Conservation (phyloP, 2,329 filamentous ascomycete genomes). For the Colletotrichum melonis region DNA sequence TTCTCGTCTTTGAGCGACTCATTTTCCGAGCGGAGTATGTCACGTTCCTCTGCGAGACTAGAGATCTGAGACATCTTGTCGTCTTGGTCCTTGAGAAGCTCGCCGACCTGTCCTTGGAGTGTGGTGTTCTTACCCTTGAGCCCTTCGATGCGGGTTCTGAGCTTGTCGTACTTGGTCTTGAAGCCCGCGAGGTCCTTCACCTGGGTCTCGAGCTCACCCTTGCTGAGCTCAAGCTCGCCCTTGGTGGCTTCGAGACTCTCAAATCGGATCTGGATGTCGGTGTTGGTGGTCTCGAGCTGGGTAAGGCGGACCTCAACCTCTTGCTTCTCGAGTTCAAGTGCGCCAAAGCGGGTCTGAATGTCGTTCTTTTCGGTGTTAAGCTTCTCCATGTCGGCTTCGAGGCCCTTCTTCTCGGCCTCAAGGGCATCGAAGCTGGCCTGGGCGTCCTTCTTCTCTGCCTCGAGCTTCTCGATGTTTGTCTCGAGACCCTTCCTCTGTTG, state of each 20-base stretch:
- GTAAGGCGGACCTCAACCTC: constrained; percentile 24
- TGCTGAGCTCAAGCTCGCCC: constrained; percentile 20
- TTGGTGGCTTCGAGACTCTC: constrained; percentile 31
- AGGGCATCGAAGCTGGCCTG: constrained; percentile 19
- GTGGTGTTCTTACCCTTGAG: constrained; percentile 30
- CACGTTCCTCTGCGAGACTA: constrained; percentile 27
- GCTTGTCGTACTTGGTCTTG: constrained; percentile 31
- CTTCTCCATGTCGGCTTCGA: constrained; percentile 16
- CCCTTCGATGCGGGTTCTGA: constrained; percentile 27
- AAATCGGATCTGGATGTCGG: constrained; percentile 20
- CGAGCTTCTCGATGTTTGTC: constrained; percentile 25
- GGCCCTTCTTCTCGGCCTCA: constrained; percentile 24
- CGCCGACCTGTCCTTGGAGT: constrained; percentile 26
- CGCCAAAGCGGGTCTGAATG: constrained; percentile 15
- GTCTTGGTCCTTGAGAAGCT: constrained; percentile 33
- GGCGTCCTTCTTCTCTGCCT: constrained; percentile 24
- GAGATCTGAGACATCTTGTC: constrained; percentile 33
- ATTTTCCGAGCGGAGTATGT: constrained; percentile 28
- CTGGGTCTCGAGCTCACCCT: constrained; percentile 24
- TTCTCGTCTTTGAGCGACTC: constrained; percentile 33
- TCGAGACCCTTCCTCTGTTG: constrained; percentile 32
- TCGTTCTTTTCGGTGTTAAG: constrained; percentile 25
- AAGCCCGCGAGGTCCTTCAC: constrained; percentile 34
- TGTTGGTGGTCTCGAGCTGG: constrained; percentile 24
- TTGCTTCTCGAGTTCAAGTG: constrained; percentile 27